Evolutionary conservation across 177 flowering plant genomes (phyloP), one percentile per base, ranked within the genome.

Genomic region (Vitis hybrid): DNA sequence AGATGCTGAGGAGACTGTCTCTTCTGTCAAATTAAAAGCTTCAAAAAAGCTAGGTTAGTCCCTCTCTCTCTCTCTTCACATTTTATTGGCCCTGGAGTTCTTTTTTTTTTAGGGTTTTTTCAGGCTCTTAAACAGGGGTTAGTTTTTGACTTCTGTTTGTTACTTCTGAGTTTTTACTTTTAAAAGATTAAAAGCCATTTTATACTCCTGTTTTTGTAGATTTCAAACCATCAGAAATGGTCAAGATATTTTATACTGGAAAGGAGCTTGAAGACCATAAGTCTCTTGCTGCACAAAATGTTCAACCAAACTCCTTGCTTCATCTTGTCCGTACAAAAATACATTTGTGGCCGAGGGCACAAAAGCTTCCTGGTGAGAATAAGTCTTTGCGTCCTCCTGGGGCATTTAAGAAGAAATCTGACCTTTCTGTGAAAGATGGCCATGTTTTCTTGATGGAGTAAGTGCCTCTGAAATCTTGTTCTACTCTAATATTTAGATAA

Each of bases 361-460:
- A 93, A 80, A 95, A 82, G 85, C 78, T 89, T 74, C 99, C 97
- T n/a, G 85, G 94, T 72, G 97, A 88, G 70, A 91, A 88, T 73
- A 95, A 86, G 80, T 88, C 99, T 62, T 73, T 93, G 80, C 91
- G 99, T 69, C 98, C 99, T 76, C 99, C 99, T 39, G 99, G 99
- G 49, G 99, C 99, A 62, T 95, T 95, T 71, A 95, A 91, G 88
- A 95, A 88, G 84, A 93, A 91, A 79, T 86, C 99, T 30, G 98
- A 95, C 73, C 98, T 95, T 70, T 91, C 97, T 68, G 92, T 80
- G 59, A 95, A 91, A 83, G 98, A 88, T 81, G 99, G 99, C n/a
- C 98, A 91, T 87, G 91, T 90, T 60, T 90, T 95, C 77, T 77
- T 95, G 19, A 93, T 93, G 98, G 99, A 95, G 99, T 95, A 85